A percentile compares a stretch with the other conserved stretches of the same genome.
These are phyloP conservation scores for Rhodamnia rubescens DNA, from an alignment of 345 rosid genomes.

Conservation along the genomic window DNA sequence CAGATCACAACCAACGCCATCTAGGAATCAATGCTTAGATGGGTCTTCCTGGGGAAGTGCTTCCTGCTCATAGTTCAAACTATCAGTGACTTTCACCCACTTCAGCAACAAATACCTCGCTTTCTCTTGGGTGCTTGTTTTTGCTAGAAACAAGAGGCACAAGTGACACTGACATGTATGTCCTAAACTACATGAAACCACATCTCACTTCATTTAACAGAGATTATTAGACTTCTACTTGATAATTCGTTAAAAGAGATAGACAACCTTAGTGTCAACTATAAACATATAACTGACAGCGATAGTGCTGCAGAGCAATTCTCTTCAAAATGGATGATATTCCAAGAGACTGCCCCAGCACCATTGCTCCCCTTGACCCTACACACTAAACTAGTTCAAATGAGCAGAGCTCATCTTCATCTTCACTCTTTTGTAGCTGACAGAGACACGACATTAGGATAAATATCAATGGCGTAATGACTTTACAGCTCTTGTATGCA, in stretches of 20 bases:
- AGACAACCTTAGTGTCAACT: background rate
- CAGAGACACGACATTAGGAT: background rate
- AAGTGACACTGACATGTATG: background rate
- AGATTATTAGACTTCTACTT: background rate
- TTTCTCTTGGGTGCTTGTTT: background rate
- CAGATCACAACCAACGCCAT: constrained; percentile 94
- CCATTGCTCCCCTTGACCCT: background rate
- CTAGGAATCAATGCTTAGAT: background rate
- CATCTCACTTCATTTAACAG: background rate
- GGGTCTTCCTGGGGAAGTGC: background rate
- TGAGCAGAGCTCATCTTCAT: background rate
- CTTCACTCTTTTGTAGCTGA: background rate
- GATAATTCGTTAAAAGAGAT: background rate
- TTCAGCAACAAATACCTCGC: background rate
- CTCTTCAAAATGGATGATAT: background rate
- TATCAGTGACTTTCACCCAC: background rate
- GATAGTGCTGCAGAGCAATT: background rate
- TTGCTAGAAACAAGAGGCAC: background rate
- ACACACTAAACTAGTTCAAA: background rate
- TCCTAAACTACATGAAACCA: background rate
- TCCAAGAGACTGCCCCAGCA: background rate
- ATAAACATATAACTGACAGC: background rate
- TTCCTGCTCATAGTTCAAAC: background rate
- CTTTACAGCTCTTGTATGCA: background rate
- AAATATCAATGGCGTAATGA: background rate